Conservation (phyloP, 192 early-diverging fungal genomes). For the Paraglomus brasilianum region DNA sequence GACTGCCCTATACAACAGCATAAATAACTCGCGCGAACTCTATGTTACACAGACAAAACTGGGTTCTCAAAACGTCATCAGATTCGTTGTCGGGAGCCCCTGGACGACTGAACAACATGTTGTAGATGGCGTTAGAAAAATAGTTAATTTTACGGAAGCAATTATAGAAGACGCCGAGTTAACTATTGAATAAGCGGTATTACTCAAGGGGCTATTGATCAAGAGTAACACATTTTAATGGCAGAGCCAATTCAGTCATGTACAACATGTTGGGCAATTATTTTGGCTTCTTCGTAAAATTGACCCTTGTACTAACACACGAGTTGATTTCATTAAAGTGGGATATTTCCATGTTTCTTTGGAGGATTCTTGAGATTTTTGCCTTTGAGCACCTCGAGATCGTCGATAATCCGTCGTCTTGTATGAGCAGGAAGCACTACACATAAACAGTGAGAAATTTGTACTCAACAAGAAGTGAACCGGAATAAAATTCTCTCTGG, state of each 20-base stretch:
- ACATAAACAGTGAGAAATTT: too few species aligned
- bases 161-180: too few species aligned
- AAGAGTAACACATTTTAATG: too few species aligned
- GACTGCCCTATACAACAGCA: background rate
- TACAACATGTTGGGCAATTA: too few species aligned
- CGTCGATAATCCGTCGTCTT: constrained; percentile 81
- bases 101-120: constrained; percentile 4
- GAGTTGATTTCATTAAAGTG: constrained; percentile 56
- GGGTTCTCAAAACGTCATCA: background rate
- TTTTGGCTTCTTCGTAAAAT: too few species aligned
- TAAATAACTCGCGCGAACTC: background rate
- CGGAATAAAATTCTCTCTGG: background rate
- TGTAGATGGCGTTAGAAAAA: too few species aligned
- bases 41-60: constrained; percentile 2
- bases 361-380: constrained; percentile 76
- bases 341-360: constrained; percentile 97
- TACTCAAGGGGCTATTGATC: too few species aligned
- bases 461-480: constrained; percentile 30
- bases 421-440: constrained; percentile 63
- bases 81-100: background rate
- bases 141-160: too few species aligned
- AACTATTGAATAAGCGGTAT: too few species aligned
- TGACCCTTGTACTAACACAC: too few species aligned
- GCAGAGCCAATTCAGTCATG: too few species aligned
- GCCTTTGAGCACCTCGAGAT: constrained; percentile 73